These are phyloP conservation scores for Microcera coccophila DNA, from an alignment of 2,329 filamentous ascomycete genomes.

Conservation along the genomic window DNA sequence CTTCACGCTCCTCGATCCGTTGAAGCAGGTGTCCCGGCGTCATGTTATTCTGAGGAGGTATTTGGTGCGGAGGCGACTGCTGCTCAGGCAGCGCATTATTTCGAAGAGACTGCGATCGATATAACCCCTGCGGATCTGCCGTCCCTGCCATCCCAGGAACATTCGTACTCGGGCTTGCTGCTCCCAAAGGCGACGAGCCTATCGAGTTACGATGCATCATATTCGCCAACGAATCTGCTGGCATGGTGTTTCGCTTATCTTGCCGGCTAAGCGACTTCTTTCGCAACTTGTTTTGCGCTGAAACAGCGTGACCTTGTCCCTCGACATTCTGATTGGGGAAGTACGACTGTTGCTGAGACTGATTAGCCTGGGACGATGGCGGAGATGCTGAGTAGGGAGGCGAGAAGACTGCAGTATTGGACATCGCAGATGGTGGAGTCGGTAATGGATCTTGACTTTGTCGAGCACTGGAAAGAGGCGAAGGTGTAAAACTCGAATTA, in stretches of 20 bases:
- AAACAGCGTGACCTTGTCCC: constrained; percentile 17
- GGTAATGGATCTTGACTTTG: constrained; percentile 12
- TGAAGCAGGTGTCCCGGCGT: constrained; percentile 10
- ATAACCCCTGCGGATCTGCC: constrained; percentile 3
- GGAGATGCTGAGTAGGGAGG: neutral
- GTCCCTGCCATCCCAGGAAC: constrained; percentile 2
- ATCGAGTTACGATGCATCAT: constrained; percentile 1
- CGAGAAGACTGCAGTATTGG: neutral
- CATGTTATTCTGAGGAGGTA: constrained; percentile 5
- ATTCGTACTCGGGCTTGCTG: constrained; percentile 7
- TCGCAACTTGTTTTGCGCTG: constrained; percentile 21
- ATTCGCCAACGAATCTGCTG: constrained; percentile 14
- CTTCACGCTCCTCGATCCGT: constrained; percentile 26
- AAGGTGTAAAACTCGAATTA: constrained; percentile 17
- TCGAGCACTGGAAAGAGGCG: constrained; percentile 22
- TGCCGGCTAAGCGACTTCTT: constrained; percentile 20
- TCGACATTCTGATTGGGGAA: constrained; percentile 17
- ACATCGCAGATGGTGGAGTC: constrained; percentile 14
- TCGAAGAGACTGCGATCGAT: constrained; percentile 12
- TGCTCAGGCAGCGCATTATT: constrained; percentile 11
- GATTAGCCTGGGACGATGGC: neutral
- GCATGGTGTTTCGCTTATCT: constrained; percentile 21
- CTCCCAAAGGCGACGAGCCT: constrained; percentile 8
- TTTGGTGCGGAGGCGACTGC: constrained; percentile 8
- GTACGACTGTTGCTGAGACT: constrained; percentile 11